Evolutionary conservation across 2,329 filamentous ascomycete species (phyloP).

Genomic region (Xylaria sp.): DNA sequence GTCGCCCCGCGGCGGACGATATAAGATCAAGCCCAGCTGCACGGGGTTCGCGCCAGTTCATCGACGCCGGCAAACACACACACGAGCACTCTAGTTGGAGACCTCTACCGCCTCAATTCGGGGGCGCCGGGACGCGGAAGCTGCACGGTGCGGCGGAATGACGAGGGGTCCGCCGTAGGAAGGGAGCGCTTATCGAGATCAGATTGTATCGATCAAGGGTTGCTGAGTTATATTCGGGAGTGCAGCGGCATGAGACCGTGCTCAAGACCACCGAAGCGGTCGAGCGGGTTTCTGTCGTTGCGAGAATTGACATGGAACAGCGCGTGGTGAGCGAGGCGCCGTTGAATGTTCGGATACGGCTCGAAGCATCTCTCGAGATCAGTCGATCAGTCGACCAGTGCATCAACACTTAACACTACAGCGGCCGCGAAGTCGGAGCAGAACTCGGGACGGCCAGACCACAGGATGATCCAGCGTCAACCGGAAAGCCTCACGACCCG

Average conservation of each 20-base stretch:
- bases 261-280: conserved; percentile 35
- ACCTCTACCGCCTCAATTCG: conserved; percentile 32
- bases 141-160: conserved; percentile 29
- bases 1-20: conserved; percentile 32
- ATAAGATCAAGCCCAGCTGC: conserved; percentile 30
- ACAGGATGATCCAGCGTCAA: conserved; percentile 25
- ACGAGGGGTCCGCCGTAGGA: conserved; percentile 31
- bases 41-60: conserved; percentile 35
- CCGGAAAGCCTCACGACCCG: conserved; percentile 24
- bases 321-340: conserved; percentile 26
- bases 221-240: conserved; percentile 27
- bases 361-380: conserved; percentile 32
- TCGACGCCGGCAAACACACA: conserved; percentile 31
- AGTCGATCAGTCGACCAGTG: conserved; percentile 33
- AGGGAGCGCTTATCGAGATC: conserved; percentile 40
- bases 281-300: conserved; percentile 26
- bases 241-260: conserved; percentile 16
- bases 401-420: conserved; percentile 31
- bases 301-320: conserved; percentile 12
- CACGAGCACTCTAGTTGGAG: conserved; percentile 33
- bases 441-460: conserved; percentile 26
- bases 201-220: conserved; percentile 33
- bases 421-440: conserved; percentile 36
- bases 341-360: conserved; percentile 22
- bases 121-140: conserved; percentile 38